Evolutionary conservation across 768 basidiomycete genomes (phyloP).

Genomic region (Cubamyces lactineus): DNA sequence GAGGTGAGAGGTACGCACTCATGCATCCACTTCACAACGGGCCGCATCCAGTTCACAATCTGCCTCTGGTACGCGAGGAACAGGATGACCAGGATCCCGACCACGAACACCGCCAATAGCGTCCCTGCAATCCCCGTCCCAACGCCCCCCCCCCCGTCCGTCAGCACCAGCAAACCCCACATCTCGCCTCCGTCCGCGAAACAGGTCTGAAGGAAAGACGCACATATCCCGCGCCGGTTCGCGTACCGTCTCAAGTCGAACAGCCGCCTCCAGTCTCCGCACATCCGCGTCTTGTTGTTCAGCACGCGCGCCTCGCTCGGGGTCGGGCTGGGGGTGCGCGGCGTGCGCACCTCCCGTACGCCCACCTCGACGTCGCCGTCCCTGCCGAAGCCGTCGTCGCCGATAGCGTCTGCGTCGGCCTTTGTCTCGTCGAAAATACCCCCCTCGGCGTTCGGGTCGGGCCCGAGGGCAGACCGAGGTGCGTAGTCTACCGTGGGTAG

Average conservation of each 20-base stretch:
- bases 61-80: slow-evolving; percentile 45
- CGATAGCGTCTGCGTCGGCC: neutral
- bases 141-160: neutral
- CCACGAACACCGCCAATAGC: neutral
- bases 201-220: neutral
- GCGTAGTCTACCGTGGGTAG: too few relatives aligned
- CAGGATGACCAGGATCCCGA: slow-evolving; percentile 38
- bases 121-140: slow-evolving; percentile 5
- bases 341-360: slow-evolving; percentile 18
- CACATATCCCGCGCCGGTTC: neutral
- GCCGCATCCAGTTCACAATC: slow-evolving; percentile 70
- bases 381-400: neutral
- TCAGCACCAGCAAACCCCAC: neutral
- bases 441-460: too few relatives aligned
- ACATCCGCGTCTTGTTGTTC: slow-evolving; percentile 24
- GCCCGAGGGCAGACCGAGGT: neutral
- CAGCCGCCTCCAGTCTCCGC: slow-evolving; percentile 39
- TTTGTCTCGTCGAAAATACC: too few relatives aligned
- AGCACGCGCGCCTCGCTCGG: slow-evolving; percentile 35
- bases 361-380: slow-evolving; percentile 4
- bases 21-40: slow-evolving; percentile 64
- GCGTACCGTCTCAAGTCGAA: slow-evolving; percentile 23
- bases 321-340: slow-evolving; percentile 40
- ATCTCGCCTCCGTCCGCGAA: too few relatives aligned
- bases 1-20: slow-evolving; percentile 41